Evolutionary conservation across 139 green algal genomes (phyloP).

Genomic region (Tetratostichococcus sp.): DNA sequence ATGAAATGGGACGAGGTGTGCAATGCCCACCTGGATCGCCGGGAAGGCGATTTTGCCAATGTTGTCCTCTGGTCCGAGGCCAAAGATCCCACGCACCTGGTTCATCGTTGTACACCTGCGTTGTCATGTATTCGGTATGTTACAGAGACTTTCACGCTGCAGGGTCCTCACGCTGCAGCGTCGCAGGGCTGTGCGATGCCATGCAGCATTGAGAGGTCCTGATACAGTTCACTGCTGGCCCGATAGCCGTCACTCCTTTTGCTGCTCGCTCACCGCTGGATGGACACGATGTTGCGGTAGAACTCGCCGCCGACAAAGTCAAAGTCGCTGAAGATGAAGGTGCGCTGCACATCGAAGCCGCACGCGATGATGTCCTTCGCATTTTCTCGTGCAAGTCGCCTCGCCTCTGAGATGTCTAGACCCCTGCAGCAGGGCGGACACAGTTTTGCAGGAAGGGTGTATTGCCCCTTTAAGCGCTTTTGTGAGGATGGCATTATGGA

Average conservation of each 20-base stretch:
- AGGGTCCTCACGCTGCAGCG: too few species aligned
- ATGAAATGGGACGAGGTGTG: too few species aligned
- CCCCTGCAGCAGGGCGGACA: conserved; percentile 15
- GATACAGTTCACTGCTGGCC: too few species aligned
- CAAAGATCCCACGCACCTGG: conserved; percentile 90
- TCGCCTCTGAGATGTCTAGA: conserved; percentile 74
- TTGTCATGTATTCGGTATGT: not conserved
- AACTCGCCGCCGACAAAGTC: conserved; percentile 92
- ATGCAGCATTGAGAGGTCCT: too few species aligned
- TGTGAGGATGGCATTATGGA: too few species aligned
- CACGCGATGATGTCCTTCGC: conserved; percentile 99
- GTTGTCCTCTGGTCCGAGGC: conserved; percentile 78
- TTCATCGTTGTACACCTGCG: conserved; percentile 86
- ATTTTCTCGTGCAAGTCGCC: conserved; percentile 84
- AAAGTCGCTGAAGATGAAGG: conserved; percentile 99
- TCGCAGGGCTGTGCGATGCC: too few species aligned
- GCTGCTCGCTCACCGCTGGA: conserved; percentile 56
- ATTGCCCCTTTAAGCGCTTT: too few species aligned
- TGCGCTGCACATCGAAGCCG: conserved; percentile 90
- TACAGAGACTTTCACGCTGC: too few species aligned
- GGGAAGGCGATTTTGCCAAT: conserved; percentile 97
- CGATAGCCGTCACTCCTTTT: not conserved
- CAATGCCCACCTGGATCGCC: conserved; percentile 75
- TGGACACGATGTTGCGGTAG: conserved; percentile 89
- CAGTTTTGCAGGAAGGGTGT: too few species aligned